These are phyloP conservation scores for Omphalea diandra DNA, from an alignment of 441 rosid genomes.

Conservation along the genomic window DNA sequence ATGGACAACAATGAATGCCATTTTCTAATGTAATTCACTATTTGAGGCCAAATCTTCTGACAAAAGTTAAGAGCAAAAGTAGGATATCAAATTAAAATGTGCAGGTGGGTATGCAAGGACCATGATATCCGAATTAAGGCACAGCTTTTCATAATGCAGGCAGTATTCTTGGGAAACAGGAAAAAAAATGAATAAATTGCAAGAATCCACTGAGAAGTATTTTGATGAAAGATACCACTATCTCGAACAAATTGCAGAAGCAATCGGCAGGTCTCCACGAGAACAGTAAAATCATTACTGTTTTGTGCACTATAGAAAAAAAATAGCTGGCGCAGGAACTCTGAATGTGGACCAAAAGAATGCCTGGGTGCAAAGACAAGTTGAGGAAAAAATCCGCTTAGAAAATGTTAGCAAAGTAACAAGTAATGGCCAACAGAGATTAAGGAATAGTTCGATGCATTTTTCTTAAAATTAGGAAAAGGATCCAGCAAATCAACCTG, in stretches of 20 bases:
- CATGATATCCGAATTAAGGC: background rate
- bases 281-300: slow-evolving; percentile 53
- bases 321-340: slow-evolving; percentile 68
- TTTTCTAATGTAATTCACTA: background rate
- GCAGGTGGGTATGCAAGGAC: background rate
- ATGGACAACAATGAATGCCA: background rate
- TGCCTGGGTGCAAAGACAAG: slow-evolving; percentile 49
- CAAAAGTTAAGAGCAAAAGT: background rate
- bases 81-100: background rate
- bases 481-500: slow-evolving; percentile 45
- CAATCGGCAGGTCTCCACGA: slow-evolving; percentile 67
- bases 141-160: background rate
- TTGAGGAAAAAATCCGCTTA: slow-evolving; percentile 9
- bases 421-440: background rate
- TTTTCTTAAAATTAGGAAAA: background rate
- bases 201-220: slow-evolving; percentile 1
- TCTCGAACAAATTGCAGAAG: slow-evolving; percentile 54
- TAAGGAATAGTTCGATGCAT: background rate
- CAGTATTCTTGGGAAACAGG: background rate
- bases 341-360: slow-evolving; percentile 88
- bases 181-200: slow-evolving; percentile 3
- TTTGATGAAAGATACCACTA: slow-evolving; percentile 43
- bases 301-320: slow-evolving; percentile 73
- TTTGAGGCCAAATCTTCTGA: background rate
- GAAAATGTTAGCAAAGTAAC: slow-evolving; percentile 8